Percentiles rank a stretch among this genome's conserved stretches.
Evolutionary conservation across 352 stramenopile genomes (phyloP).

Genomic region (Aphanomyces cochlioides): DNA sequence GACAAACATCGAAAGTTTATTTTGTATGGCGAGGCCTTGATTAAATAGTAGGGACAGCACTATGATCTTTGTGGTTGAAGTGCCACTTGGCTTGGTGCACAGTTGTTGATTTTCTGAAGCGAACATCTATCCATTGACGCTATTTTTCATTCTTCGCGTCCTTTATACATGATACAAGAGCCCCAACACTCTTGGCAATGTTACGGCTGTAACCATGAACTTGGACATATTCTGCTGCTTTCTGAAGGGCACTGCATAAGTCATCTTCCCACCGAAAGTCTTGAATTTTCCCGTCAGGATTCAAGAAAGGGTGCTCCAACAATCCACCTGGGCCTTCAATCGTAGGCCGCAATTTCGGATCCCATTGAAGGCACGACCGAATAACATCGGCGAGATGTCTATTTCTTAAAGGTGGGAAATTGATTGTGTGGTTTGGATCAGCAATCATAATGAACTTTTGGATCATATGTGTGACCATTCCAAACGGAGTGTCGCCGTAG

Average conservation of each 20-base stretch:
- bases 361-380: conserved; percentile 74
- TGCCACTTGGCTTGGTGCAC: not conserved
- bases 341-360: conserved; percentile 66
- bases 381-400: conserved; percentile 85
- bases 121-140: not conserved
- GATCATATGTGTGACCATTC: conserved; percentile 89
- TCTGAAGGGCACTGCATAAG: not conserved
- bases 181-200: not conserved
- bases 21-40: no score
- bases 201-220: not conserved
- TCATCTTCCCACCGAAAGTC: not conserved
- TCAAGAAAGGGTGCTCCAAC: conserved; percentile 80
- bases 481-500: conserved; percentile 94
- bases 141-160: not conserved
- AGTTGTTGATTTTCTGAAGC: not conserved
- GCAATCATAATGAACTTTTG: conserved; percentile 96
- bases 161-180: not conserved
- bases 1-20: not conserved
- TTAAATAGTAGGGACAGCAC: not conserved
- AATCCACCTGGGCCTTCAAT: conserved; percentile 79
- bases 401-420: conserved; percentile 79
- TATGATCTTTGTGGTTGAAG: not conserved
- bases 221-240: not conserved
- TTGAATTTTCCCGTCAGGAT: not conserved
- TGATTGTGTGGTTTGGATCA: conserved; percentile 88